phyloP scores from a whole-genome alignment of 345 rosid genomes.

The Sapria himalayana region DNA sequence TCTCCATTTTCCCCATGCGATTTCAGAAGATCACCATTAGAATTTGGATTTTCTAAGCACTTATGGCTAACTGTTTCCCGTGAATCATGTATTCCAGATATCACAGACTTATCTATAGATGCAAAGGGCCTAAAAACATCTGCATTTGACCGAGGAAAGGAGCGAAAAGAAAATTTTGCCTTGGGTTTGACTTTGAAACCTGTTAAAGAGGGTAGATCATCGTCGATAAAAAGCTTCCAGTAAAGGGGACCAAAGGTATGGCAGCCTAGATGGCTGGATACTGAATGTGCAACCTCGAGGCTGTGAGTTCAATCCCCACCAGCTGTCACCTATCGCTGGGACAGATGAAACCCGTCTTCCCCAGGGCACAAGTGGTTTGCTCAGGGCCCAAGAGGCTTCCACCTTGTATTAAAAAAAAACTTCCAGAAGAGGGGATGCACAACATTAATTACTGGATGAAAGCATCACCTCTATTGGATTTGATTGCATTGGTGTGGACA shows the following conservation, averaged over 20 bases:
- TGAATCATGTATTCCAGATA: conserved; percentile 14
- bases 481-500: conserved; percentile 15
- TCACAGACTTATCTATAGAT: conserved; percentile 5
- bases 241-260: too few species aligned
- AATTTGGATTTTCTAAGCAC: conserved; percentile 15
- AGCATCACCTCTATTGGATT: conserved; percentile 23
- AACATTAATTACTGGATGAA: conserved; percentile 3
- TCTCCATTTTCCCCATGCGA: conserved; percentile 12
- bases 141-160: conserved; percentile 13
- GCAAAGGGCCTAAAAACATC: conserved; percentile 6
- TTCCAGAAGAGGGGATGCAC: too few species aligned
- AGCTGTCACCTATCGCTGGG: too few species aligned
- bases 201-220: too few species aligned
- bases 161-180: conserved; percentile 35
- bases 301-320: too few species aligned
- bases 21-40: conserved; percentile 11
- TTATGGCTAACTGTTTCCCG: conserved; percentile 12
- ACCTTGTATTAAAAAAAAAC: too few species aligned
- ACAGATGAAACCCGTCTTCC: too few species aligned
- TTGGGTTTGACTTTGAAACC: conserved; percentile 24
- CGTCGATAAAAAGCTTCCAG: too few species aligned
- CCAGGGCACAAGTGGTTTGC: too few species aligned
- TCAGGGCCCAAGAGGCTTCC: too few species aligned
- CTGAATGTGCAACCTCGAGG: too few species aligned
- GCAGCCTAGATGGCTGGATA: too few species aligned